These are phyloP conservation scores for Paramicrosporidium saccamoebae DNA, from an alignment of 371 early-diverging fungal genomes.

Conservation along the genomic window DNA sequence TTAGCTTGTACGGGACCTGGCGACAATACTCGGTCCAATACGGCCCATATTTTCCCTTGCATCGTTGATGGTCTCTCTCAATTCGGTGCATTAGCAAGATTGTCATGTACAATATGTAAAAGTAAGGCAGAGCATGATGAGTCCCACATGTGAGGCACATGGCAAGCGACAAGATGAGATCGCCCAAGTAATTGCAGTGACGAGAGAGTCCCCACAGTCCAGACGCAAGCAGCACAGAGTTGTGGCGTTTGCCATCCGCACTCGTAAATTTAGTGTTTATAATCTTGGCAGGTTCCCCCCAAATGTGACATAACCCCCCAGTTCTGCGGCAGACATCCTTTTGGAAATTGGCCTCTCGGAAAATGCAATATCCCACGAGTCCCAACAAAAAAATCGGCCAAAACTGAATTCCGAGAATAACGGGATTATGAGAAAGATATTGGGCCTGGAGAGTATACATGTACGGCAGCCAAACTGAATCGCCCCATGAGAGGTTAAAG, in stretches of 20 bases:
- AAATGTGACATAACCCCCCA: constrained; percentile 28
- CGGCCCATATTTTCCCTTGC: constrained; percentile 29
- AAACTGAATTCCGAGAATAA: constrained; percentile 17
- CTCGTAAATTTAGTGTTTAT: constrained; percentile 27
- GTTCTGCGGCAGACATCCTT: constrained; percentile 27
- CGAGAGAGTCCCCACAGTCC: constrained; percentile 45
- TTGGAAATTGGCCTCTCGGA: constrained; percentile 40
- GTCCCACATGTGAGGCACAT: constrained; percentile 26
- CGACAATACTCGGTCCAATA: constrained; percentile 28
- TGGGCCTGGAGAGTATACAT: constrained; percentile 47
- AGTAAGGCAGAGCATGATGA: constrained; percentile 19
- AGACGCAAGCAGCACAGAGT: constrained; percentile 18
- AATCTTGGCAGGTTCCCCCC: constrained; percentile 31
- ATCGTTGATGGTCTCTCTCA: constrained; percentile 20
- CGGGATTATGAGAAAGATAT: constrained; percentile 25
- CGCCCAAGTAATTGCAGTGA: constrained; percentile 50
- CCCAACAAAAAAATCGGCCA: constrained; percentile 11
- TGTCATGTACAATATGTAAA: constrained; percentile 32
- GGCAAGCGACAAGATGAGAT: constrained; percentile 19
- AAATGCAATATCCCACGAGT: constrained; percentile 27
- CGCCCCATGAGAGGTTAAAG: constrained; percentile 39
- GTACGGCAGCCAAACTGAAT: constrained; percentile 37
- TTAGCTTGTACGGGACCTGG: constrained; percentile 18
- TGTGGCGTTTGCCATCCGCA: constrained; percentile 24
- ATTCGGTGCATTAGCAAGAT: constrained; percentile 21